Evolutionary conservation across 129 eudicot genomes (phyloP).

Genomic region (Flaveria trinervia): DNA sequence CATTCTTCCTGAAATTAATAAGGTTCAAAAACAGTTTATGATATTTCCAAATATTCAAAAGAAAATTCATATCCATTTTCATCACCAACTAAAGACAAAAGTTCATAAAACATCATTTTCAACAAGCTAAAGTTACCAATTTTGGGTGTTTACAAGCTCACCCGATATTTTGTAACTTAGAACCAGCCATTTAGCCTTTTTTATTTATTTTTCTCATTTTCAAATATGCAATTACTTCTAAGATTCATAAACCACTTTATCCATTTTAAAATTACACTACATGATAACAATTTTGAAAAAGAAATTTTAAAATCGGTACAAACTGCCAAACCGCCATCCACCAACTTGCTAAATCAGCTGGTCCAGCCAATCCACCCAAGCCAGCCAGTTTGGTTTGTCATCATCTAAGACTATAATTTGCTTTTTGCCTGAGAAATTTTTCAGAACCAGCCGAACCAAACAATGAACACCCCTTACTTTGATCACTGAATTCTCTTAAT

Average conservation of each 20-base stretch:
- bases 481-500: background rate
- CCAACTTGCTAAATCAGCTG: background rate
- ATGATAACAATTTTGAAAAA: background rate
- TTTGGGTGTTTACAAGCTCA: background rate
- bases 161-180: background rate
- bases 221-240: background rate
- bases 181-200: background rate
- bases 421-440: background rate
- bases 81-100: background rate
- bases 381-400: background rate
- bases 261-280: background rate
- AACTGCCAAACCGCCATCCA: background rate
- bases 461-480: background rate
- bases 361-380: background rate
- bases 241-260: background rate
- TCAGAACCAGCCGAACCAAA: background rate
- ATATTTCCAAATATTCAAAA: background rate
- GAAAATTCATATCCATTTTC: background rate
- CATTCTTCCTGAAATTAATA: slow-evolving; percentile 63
- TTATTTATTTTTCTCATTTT: background rate
- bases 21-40: slow-evolving; percentile 17
- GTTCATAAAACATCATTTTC: background rate
- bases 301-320: background rate
- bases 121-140: slow-evolving; percentile 1
- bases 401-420: background rate